Percentiles rank a stretch among this genome's conserved stretches.
phyloP scores from a whole-genome alignment of 2,329 filamentous ascomycete genomes.

The Raffaelea deltoideospora region DNA sequence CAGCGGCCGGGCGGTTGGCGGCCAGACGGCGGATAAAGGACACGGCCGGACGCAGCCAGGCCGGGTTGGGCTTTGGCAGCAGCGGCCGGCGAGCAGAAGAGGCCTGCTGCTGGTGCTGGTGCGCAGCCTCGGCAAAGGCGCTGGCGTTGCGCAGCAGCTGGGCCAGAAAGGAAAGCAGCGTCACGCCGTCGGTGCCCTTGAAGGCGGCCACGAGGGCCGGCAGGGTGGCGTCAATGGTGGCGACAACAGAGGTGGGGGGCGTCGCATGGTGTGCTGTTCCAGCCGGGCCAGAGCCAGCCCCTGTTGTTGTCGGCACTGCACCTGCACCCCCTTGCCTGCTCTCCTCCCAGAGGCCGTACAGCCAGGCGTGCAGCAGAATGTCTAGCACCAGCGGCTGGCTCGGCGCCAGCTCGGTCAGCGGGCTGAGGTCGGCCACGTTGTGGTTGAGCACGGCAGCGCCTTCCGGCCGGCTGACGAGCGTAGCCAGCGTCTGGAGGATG shows the following conservation, averaged over 20 bases:
- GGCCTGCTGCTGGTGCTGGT: slow-evolving; percentile 18
- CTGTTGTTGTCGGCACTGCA: neutral
- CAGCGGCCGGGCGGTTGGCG: slow-evolving; percentile 36
- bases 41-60: slow-evolving; percentile 35
- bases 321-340: neutral
- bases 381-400: slow-evolving; percentile 37
- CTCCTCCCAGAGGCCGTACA: slow-evolving; percentile 18
- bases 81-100: neutral
- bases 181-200: slow-evolving; percentile 43
- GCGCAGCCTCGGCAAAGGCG: neutral
- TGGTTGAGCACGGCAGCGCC: slow-evolving; percentile 33
- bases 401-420: slow-evolving; percentile 41
- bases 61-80: slow-evolving; percentile 24
- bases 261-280: slow-evolving; percentile 17
- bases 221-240: slow-evolving; percentile 31
- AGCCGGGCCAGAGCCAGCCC: too few relatives aligned
- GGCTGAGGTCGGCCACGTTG: slow-evolving; percentile 28
- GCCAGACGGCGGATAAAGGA: slow-evolving; percentile 36
- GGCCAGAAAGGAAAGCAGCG: slow-evolving; percentile 41
- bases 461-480: slow-evolving; percentile 34
- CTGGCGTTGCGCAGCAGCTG: slow-evolving; percentile 31
- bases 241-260: neutral
- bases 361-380: slow-evolving; percentile 41
- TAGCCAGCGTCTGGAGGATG: slow-evolving; percentile 41
- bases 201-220: slow-evolving; percentile 36